Evolutionary conservation across 106 monocot species (phyloP), one percentile per base, ranked within the genome.

Genomic region (Allium cepa): DNA sequence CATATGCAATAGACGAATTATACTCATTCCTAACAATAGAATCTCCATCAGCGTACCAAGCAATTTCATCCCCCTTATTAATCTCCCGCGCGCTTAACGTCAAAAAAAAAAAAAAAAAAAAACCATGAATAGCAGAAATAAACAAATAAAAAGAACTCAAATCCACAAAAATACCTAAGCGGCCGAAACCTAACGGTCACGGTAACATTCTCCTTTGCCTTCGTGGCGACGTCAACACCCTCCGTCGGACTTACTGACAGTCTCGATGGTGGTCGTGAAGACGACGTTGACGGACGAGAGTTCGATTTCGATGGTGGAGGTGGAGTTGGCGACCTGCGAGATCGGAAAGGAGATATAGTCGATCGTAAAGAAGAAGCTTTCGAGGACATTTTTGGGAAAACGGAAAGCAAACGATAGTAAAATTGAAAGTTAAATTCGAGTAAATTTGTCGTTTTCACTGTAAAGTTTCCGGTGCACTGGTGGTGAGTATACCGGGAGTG

Each of bases 21-120:
- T 76, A 82, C 88, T 97, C 96, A 50, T 89, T 92, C 67, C 89
- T 78, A 13, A 92, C 89, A 45, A 71, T 84, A 62, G 57, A 77
- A 66, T 99, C 92, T 15, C 92, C 97, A 59, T 99, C 92, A 3
- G 92, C 97, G 57, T 99, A 99, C 97, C 97, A 99, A 22, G 97
- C 92, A n/a, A 99, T 77, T 79, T 99, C 97, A 63, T 90, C 92
- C n/a, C 92, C 97, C 61, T 87, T 92, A 47, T 82, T 85, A 55
- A 97, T 89, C 84, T 97, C 96, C 48, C 96, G 67, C 63, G 79
- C 76, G 73, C 96, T 97, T 50, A 51, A 50, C 17, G 26, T 10
- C 17, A 64, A 5, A 46, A 49, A 63, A 22, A 47, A 12, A 64
- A 17, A 27, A 48, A n/a, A n/a, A n/a, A n/a, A n/a, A 64, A 17